Evolutionary conservation across 495 filamentous ascomycete genomes (phyloP), one percentile per base, ranked within the genome.

Genomic region (Aspergillus coremiiformis): DNA sequence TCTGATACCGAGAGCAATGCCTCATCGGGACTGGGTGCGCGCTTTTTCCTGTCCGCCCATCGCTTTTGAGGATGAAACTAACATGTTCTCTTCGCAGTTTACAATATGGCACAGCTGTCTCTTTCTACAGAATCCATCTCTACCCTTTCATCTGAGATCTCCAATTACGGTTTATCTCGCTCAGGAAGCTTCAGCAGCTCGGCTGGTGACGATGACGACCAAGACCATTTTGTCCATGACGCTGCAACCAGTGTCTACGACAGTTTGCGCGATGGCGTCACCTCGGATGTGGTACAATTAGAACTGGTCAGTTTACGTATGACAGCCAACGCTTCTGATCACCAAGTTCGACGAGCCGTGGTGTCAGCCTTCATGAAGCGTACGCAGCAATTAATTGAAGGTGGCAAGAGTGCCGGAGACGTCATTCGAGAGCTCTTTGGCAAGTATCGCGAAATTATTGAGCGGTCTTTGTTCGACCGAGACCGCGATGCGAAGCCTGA

Each of bases 301-400:
- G 93, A 99, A 64, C 84, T 99, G 37, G 93, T 86, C 70, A 85
- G 87, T 58, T 78, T 96, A 30, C 83, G 91, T 5, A 87, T 99
- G 70, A 85, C 82, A 20, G 86, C 84, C 54, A 90, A 99, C 62
- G 94, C 93, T 5, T 87, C 85, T 2, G 91, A 95, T 56, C 77
- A 84, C 59, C 84, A 90, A 65, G 86, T 96, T 53, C 87, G 92
- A 21, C 86, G 85, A 4, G 89, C 93, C 4, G 82, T 96, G 23
- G 88, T 85, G 6, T 80, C 83, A 19, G 88, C 90, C 0, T 91
- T 97, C 63, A 85, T 88, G 64, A 86, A 85, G 56, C 85, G 86
- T 35, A 84, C 93, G 30, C 74, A 83, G 1, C 83, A 89, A 58
- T 75, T 96, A 20, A 78, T 85, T 44, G 82, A 81, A 50, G 64